Percentiles rank a stretch among this genome's conserved stretches.
phyloP scores from a whole-genome alignment of 352 stramenopile genomes.

The Pythium diclinum region DNA sequence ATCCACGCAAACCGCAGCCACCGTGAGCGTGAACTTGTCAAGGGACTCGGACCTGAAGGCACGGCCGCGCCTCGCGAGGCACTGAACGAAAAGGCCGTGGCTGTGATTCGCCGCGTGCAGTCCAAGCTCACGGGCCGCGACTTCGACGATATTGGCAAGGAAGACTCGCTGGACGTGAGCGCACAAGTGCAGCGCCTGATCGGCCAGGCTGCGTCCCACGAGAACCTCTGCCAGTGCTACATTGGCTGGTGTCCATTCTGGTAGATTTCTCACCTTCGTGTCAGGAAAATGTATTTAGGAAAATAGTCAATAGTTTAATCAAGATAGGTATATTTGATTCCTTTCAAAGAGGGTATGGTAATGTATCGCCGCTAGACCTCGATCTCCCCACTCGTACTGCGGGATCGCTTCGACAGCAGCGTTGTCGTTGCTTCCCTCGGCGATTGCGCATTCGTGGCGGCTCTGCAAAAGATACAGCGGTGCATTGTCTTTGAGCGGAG shows the following conservation, averaged over 20 bases:
- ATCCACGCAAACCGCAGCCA: constrained; percentile 75
- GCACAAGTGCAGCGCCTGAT: constrained; percentile 96
- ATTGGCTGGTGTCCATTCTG: constrained; percentile 97
- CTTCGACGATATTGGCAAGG: constrained; percentile 78
- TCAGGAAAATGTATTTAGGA: not conserved
- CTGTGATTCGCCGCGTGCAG: constrained; percentile 97
- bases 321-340: not conserved
- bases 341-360: too few species aligned
- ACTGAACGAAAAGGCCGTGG: constrained; percentile 95
- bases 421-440: too few species aligned
- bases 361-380: too few species aligned
- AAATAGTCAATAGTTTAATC: not conserved
- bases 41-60: constrained; percentile 76
- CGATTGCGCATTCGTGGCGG: too few species aligned
- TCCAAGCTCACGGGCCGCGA: constrained; percentile 99
- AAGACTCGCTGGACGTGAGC: constrained; percentile 70
- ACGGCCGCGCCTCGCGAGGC: constrained; percentile 76
- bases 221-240: constrained; percentile 99
- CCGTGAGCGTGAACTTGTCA: constrained; percentile 77
- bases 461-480: too few species aligned
- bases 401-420: too few species aligned
- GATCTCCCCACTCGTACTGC: too few species aligned
- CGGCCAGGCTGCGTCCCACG: constrained; percentile 96
- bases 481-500: too few species aligned
- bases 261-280: constrained; percentile 28